Conservation (phyloP, 805 yeast genomes). For the Lachancea lanzarotensis region DNA sequence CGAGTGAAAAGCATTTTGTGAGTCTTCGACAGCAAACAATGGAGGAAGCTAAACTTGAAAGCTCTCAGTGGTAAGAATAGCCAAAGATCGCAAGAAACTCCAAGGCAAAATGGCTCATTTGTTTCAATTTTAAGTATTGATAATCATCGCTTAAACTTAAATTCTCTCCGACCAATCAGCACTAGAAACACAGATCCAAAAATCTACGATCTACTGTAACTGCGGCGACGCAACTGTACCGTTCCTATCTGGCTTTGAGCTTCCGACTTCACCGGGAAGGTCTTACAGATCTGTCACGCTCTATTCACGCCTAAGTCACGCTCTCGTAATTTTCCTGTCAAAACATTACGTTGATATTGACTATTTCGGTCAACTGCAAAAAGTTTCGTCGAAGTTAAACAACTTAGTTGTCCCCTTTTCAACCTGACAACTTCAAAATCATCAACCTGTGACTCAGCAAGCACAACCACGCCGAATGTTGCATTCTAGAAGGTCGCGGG, state of each 20-base stretch:
- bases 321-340: neutral
- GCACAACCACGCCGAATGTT: constrained; percentile 5
- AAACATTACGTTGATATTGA: neutral
- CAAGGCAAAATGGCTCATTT: too few relatives aligned
- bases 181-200: too few relatives aligned
- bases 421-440: neutral
- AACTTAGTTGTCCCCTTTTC: neutral
- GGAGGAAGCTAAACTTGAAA: too few relatives aligned
- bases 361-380: neutral
- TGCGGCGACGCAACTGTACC: too few relatives aligned
- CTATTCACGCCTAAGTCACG: neutral
- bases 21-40: neutral
- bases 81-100: too few relatives aligned
- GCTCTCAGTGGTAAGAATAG: too few relatives aligned
- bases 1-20: neutral
- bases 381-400: constrained; percentile 1
- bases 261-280: too few relatives aligned
- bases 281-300: neutral
- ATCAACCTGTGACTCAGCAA: neutral
- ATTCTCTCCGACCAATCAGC: too few relatives aligned
- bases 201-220: too few relatives aligned
- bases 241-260: too few relatives aligned
- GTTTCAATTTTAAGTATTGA: too few relatives aligned
- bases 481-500: constrained; percentile 12
- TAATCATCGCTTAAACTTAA: too few relatives aligned